Conservation (phyloP, 352 stramenopile genomes). For the Phytophthora brassicae region DNA sequence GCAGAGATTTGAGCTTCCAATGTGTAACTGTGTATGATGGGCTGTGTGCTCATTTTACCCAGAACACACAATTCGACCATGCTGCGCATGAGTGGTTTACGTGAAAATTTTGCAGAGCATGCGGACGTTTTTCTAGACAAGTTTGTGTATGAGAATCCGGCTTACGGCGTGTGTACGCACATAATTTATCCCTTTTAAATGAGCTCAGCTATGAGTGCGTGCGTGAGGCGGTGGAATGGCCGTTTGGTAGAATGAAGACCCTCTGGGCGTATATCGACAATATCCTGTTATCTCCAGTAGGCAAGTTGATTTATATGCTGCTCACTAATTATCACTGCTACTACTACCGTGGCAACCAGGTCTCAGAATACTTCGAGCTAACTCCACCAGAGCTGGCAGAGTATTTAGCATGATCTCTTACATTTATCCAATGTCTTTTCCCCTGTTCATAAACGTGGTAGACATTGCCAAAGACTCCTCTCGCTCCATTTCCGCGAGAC, state of each 20-base stretch:
- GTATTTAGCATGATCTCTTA: too few relatives aligned
- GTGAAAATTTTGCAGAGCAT: too few relatives aligned
- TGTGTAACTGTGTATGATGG: not conserved
- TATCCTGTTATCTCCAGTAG: not conserved
- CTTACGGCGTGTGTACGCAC: not conserved
- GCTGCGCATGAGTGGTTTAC: too few relatives aligned
- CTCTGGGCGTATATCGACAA: not conserved
- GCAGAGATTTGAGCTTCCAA: not conserved
- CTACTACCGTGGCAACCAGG: not conserved
- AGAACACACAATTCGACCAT: not conserved
- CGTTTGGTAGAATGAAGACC: constrained; percentile 1
- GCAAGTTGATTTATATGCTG: not conserved
- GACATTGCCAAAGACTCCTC: too few relatives aligned
- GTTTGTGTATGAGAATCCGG: not conserved
- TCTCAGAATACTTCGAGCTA: not conserved
- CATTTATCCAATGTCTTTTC: too few relatives aligned
- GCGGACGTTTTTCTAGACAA: not conserved
- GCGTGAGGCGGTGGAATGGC: not conserved
- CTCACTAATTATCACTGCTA: not conserved
- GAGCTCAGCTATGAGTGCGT: not conserved
- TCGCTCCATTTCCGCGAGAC: too few relatives aligned
- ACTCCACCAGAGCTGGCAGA: too few relatives aligned
- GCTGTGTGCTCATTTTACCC: constrained; percentile 1
- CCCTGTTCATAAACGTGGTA: too few relatives aligned
- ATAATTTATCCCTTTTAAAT: too few relatives aligned